Conservation (phyloP, 768 basidiomycete genomes). For the Suillus spraguei region DNA sequence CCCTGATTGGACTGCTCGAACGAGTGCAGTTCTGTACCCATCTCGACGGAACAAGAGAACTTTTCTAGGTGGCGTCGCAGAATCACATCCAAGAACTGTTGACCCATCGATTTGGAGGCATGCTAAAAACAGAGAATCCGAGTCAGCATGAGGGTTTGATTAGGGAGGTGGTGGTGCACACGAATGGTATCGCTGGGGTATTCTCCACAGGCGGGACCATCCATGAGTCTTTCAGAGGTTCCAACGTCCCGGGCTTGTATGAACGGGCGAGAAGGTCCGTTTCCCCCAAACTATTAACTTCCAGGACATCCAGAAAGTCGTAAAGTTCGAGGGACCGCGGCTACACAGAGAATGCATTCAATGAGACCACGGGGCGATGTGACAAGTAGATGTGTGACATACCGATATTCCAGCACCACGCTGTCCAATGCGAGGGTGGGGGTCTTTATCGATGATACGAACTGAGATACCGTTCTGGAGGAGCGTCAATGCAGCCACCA, state of each 20-base stretch:
- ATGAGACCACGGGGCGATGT: neutral
- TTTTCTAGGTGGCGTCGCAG: constrained; percentile 22
- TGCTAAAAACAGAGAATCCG: too few species aligned
- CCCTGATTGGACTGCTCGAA: constrained; percentile 36
- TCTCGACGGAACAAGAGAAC: constrained; percentile 35
- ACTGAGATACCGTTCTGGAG: constrained; percentile 28
- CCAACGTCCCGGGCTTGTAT: constrained; percentile 29
- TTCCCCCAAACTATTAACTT: constrained; percentile 34
- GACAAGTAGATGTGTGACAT: constrained; percentile 1
- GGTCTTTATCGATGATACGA: constrained; percentile 15
- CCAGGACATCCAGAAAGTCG: constrained; percentile 38
- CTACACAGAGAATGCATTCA: constrained; percentile 22
- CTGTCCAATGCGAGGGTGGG: constrained; percentile 37
- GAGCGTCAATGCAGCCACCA: constrained; percentile 45
- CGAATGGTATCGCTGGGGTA: constrained; percentile 29
- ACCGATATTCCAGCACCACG: constrained; percentile 42
- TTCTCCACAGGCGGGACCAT: constrained; percentile 22
- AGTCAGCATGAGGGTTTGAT: neutral
- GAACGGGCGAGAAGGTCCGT: constrained; percentile 30
- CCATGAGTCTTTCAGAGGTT: constrained; percentile 1
- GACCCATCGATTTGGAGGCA: constrained; percentile 19
- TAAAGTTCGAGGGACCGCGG: constrained; percentile 47
- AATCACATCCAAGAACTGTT: constrained; percentile 33
- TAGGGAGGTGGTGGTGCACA: constrained; percentile 12
- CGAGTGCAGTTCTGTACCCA: constrained; percentile 34